Evolutionary conservation across 108 stramenopile genomes (phyloP).

Genomic region (Thalassiosira profunda): DNA sequence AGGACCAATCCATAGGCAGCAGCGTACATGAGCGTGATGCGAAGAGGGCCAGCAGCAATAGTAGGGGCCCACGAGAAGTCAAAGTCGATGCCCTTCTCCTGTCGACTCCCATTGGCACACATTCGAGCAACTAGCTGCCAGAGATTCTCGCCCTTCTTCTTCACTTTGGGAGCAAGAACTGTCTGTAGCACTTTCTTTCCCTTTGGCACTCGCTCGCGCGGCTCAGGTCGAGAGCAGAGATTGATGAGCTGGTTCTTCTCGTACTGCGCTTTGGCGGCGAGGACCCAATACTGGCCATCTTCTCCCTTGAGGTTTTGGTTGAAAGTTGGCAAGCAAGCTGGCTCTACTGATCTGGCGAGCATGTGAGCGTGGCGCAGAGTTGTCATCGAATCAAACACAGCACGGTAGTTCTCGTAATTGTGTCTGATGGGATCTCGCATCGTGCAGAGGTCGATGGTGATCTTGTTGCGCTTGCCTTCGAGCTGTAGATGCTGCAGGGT

Average conservation of each 20-base stretch:
- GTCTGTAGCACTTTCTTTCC: neutral
- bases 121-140: neutral
- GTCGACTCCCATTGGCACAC: neutral
- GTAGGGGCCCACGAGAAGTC: slow-evolving; percentile 7
- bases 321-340: too few relatives aligned
- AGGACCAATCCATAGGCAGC: neutral
- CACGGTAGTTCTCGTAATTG: too few relatives aligned
- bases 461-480: too few relatives aligned
- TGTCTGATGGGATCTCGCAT: too few relatives aligned
- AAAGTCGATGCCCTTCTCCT: slow-evolving; percentile 1
- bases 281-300: neutral
- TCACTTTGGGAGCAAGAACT: slow-evolving; percentile 1
- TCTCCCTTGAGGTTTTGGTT: neutral
- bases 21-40: neutral
- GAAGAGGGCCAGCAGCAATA: neutral
- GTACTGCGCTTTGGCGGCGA: slow-evolving; percentile 1
- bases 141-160: slow-evolving; percentile 5
- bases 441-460: too few relatives aligned
- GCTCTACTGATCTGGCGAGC: too few relatives aligned
- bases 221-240: neutral
- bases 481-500: neutral
- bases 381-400: too few relatives aligned
- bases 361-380: too few relatives aligned
- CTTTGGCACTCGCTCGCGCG: neutral
- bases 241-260: neutral